Percentiles rank a stretch among this genome's conserved stretches.
phyloP scores from a whole-genome alignment of 768 basidiomycete species.

The Hemileccinum impolitum region DNA sequence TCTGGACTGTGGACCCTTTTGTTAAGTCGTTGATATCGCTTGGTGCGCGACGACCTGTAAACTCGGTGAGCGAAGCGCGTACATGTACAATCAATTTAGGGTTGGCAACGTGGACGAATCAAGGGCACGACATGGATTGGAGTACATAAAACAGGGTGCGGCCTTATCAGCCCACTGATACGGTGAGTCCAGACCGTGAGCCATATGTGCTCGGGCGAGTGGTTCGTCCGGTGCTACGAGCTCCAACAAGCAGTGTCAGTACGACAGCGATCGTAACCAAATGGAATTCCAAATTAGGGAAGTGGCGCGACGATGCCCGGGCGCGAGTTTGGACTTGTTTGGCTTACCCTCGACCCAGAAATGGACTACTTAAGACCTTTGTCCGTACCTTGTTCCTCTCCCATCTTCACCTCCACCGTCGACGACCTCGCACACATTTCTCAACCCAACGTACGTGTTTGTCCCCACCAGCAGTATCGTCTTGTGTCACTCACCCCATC shows the following conservation, averaged over 20 bases:
- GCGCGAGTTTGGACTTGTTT: constrained; percentile 29
- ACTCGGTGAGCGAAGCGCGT: not conserved
- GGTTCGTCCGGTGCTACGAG: not conserved
- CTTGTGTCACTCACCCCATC: not conserved
- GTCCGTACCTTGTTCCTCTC: constrained; percentile 8
- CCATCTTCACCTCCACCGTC: constrained; percentile 23
- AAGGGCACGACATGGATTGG: constrained; percentile 2
- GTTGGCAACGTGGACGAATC: not conserved
- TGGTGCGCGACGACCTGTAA: no score
- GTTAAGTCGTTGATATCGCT: no score
- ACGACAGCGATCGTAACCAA: constrained; percentile 12
- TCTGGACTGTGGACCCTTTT: constrained; percentile 3
- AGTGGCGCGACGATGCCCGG: not conserved
- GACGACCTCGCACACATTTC: constrained; percentile 1
- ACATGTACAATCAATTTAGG: not conserved
- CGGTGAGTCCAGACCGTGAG: not conserved
- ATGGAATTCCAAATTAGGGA: constrained; percentile 8
- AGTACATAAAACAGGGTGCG: constrained; percentile 10
- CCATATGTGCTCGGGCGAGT: not conserved
- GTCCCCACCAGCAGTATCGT: not conserved
- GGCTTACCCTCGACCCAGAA: constrained; percentile 31
- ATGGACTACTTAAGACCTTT: constrained; percentile 29
- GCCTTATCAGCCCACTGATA: no score
- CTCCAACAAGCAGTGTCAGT: constrained; percentile 13
- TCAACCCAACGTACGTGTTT: constrained; percentile 9